Base-by-base conservation (phyloP, 139 green algal genomes). In the Trebouxia sp. region DNA sequence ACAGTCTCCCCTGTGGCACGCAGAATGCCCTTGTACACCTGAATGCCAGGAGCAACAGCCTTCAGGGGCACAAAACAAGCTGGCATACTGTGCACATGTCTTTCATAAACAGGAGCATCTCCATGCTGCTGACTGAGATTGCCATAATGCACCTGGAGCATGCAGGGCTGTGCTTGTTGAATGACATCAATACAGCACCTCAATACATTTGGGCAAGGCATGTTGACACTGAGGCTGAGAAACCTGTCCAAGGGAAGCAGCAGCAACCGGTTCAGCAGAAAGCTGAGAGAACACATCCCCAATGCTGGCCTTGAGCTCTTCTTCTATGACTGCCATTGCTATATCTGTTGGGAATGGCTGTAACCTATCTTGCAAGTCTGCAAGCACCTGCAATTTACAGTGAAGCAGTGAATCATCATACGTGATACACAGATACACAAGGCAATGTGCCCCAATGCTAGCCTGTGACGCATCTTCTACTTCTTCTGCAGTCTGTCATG, bases 1-100 rank as follows among this genome's bases (percentile, higher is more conserved):
- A 99, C 96, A 28, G 81, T 30, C 75, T 96, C 88, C 3, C 96
- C 96, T 5, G 87, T 97, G 10, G 74, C 43, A 10, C 80, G 67
- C 78, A 98, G 83, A n/a, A 69, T 48, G 0, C 85, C 95, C 48
- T 86, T 90, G 89, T 98, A 97, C 35, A 98, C 95, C 92, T 97
- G 89, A 0, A 58, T 26, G 20, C 47, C 15, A 53, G 1, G 1
- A 53, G 1, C 47, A 53, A 53, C 47, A 53, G 47, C 1, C 47
- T 53, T 3, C 3, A 17, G 47, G 20, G 47, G 4, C 47, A 53
- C 20, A 17, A 1, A 53, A 53, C 47, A 53, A 3, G 15, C 47
- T 26, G 47, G 15, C 47, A 53, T 26, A 53, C n/a, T n/a, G n/a
- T n/a, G n/a, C 3, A 53, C 47, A 53, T 4, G 47, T 53, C 47